Conservation (phyloP, 805 yeast genomes). For the Teunomyces cretensis region DNA sequence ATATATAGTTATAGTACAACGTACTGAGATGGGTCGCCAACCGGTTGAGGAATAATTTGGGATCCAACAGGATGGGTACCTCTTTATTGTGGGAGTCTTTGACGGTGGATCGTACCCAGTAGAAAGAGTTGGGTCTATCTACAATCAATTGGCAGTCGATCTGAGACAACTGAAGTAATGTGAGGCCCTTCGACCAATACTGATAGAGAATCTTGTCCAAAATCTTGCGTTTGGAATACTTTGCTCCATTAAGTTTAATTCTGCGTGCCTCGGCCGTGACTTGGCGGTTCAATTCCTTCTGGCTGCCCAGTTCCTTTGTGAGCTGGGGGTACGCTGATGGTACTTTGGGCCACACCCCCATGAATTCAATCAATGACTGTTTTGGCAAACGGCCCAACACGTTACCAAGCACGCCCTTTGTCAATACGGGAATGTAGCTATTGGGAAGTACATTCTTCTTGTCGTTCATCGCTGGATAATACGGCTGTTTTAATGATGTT, state of each 20-base stretch:
- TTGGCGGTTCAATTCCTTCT: conserved; percentile 19
- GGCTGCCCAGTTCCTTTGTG: conserved; percentile 14
- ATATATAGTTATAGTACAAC: conserved; percentile 62
- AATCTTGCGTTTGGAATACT: conserved; percentile 28
- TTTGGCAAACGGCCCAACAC: conserved; percentile 32
- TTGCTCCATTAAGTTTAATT: conserved; percentile 9
- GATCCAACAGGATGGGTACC: conserved; percentile 42
- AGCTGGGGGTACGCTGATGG: conserved; percentile 21
- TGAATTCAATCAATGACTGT: conserved; percentile 30
- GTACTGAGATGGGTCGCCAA: conserved; percentile 49
- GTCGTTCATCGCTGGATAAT: conserved; percentile 5
- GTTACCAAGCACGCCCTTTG: conserved; percentile 16
- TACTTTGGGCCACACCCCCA: conserved; percentile 35
- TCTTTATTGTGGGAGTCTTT: conserved; percentile 32
- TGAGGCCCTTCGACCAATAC: conserved; percentile 58
- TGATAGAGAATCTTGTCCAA: conserved; percentile 49
- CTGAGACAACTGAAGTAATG: conserved; percentile 66
- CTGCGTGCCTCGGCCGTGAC: conserved; percentile 17
- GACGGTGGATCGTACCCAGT: conserved; percentile 51
- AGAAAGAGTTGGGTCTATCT: conserved; percentile 50
- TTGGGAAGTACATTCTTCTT: conserved; percentile 36
- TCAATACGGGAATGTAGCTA: conserved; percentile 35
- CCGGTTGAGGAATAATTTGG: conserved; percentile 49
- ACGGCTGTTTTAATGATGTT: too few relatives aligned
- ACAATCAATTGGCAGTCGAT: conserved; percentile 65